phyloP scores from a whole-genome alignment of 345 rosid genomes.

The Gossypium raimondii region DNA sequence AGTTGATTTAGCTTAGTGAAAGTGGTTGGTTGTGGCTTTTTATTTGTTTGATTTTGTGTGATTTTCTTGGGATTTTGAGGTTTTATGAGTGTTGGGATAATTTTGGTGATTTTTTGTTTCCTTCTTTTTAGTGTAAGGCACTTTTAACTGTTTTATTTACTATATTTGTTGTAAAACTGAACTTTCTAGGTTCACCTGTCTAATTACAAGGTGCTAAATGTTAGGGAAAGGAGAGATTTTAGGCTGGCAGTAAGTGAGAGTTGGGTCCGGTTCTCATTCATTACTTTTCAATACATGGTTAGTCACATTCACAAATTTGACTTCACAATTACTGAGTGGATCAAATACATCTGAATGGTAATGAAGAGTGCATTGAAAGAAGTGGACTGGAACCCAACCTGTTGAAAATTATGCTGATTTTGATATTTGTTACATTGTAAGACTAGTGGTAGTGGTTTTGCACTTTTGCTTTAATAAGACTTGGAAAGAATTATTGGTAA shows the following conservation, averaged over 20 bases:
- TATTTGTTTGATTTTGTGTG: neutral
- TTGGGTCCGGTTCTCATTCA: too few relatives aligned
- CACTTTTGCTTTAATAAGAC: neutral
- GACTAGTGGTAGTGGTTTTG: neutral
- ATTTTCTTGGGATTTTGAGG: neutral
- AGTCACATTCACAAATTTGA: too few relatives aligned
- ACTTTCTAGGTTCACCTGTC: neutral
- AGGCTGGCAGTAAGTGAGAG: neutral
- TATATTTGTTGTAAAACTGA: too few relatives aligned
- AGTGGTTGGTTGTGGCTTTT: neutral
- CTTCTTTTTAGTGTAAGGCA: too few relatives aligned
- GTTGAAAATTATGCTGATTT: neutral
- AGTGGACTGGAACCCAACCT: too few relatives aligned
- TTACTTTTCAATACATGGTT: too few relatives aligned
- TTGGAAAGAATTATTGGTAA: neutral
- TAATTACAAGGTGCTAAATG: neutral
- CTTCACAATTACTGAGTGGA: too few relatives aligned
- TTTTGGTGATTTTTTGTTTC: neutral
- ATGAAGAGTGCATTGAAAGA: too few relatives aligned
- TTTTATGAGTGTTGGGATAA: neutral
- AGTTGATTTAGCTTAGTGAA: neutral
- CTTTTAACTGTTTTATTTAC: too few relatives aligned
- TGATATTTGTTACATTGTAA: neutral
- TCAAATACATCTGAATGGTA: too few relatives aligned
- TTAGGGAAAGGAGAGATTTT: neutral